phyloP scores from a whole-genome alignment of 176 grass and related monocot species.

The Juncus effusus region DNA sequence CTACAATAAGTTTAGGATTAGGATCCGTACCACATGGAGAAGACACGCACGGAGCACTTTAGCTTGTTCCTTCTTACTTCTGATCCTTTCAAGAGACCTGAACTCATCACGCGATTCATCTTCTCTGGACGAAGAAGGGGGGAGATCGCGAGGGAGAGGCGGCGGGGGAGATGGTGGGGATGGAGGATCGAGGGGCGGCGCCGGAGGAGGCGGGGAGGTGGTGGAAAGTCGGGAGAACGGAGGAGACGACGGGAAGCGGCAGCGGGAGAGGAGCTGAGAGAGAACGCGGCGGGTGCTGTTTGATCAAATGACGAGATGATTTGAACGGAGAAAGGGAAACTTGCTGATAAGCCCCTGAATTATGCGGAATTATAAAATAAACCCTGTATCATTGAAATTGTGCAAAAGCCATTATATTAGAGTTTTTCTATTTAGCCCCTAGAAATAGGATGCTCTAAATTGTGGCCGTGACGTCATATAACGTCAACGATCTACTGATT shows the following conservation, averaged over 20 bases:
- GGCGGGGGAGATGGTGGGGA: constrained; percentile 26
- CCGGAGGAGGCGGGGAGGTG: constrained; percentile 14
- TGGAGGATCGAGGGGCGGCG: constrained; percentile 29
- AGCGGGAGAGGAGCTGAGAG: constrained; percentile 20
- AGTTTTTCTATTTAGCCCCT: too few relatives aligned
- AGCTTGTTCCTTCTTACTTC: constrained; percentile 49
- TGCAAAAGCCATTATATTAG: too few relatives aligned
- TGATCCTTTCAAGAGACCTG: constrained; percentile 6
- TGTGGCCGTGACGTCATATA: too few relatives aligned
- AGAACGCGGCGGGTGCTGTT: constrained; percentile 44
- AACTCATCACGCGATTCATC: constrained; percentile 2
- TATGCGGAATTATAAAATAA: too few relatives aligned
- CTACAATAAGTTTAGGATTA: constrained; percentile 1
- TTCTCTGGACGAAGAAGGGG: constrained; percentile 13
- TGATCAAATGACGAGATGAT: constrained; percentile 18
- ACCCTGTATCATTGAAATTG: too few relatives aligned
- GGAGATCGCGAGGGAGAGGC: constrained; percentile 23
- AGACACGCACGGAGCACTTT: constrained; percentile 75
- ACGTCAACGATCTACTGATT: too few relatives aligned
- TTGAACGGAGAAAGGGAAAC: too few relatives aligned
- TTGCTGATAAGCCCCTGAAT: too few relatives aligned
- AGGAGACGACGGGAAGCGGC: not conserved
- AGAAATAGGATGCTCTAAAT: too few relatives aligned
- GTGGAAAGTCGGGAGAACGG: constrained; percentile 26
- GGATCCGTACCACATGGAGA: constrained; percentile 60